A percentile compares a stretch with the other conserved stretches of the same genome.
These are phyloP conservation scores for Gossypium laxum DNA, from an alignment of 441 rosid species.

Conservation along the genomic window DNA sequence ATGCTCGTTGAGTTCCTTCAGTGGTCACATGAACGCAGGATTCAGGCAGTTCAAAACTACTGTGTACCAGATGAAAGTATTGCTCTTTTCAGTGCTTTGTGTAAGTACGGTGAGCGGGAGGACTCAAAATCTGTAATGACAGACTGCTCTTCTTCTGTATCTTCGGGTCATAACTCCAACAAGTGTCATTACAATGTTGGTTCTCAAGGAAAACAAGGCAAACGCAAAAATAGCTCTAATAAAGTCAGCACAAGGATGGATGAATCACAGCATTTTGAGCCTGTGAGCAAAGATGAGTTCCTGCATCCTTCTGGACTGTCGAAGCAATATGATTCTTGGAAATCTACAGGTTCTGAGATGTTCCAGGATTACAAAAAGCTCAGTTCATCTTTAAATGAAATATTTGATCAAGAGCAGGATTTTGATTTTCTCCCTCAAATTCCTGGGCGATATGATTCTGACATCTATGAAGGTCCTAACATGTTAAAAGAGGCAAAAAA, in stretches of 20 bases:
- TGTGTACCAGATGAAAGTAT: conserved; percentile 68
- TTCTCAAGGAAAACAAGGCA: conserved; percentile 36
- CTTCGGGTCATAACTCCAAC: conserved; percentile 72
- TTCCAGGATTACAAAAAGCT: conserved; percentile 28
- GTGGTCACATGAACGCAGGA: conserved; percentile 49
- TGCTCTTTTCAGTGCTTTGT: conserved; percentile 55
- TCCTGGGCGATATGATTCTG: conserved; percentile 16
- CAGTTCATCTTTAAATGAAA: conserved; percentile 28
- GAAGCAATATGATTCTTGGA: conserved; percentile 31
- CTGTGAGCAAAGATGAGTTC: conserved; percentile 27
- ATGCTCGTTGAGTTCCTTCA: conserved; percentile 57
- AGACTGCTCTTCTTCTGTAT: conserved; percentile 80
- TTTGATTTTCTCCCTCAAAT: conserved; percentile 25
- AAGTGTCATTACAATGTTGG: conserved; percentile 33
- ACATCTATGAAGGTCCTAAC: conserved; percentile 18
- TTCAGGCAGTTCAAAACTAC: conserved; percentile 41
- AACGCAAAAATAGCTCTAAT: conserved; percentile 23
- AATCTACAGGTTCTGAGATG: conserved; percentile 31
- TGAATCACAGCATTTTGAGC: conserved; percentile 30
- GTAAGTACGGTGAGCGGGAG: conserved; percentile 76
- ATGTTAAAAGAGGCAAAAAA: conserved; percentile 20
- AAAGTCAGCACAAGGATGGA: conserved; percentile 30
- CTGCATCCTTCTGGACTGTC: conserved; percentile 30
- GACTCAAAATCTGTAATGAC: conserved; percentile 90
- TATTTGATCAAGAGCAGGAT: conserved; percentile 30